Evolutionary conservation across 192 early-diverging fungal species (phyloP), one percentile per base, ranked within the genome.

Genomic region (Umbelopsis ramanniana): DNA sequence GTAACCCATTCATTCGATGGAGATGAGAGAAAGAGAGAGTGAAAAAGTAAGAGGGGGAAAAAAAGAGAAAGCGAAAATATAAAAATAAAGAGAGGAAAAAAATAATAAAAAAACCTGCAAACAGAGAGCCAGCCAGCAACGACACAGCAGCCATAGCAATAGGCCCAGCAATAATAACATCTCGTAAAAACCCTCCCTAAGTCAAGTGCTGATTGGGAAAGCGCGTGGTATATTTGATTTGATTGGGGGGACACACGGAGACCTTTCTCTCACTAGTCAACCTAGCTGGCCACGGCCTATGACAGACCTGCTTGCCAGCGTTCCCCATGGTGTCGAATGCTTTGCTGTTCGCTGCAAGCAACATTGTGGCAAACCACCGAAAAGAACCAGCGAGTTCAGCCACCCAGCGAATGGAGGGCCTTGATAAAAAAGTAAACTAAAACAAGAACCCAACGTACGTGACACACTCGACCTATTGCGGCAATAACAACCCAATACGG

Each of bases 121-220:
- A 1, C 17, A 46, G 17, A 10, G 2, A 46, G 17, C 46, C 46
- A 46, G 46, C 46, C 46, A 46, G 10, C 46, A 46, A n/a, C n/a
- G n/a, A n/a, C n/a, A n/a, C 47, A n/a, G 47, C 47, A 48, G 47
- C 47, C 4, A 48, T 12, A n/a, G 11, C 47, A n/a, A n/a, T n/a
- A n/a, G n/a, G n/a, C n/a, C n/a, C n/a, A n/a, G n/a, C n/a, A n/a
- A n/a, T n/a, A n/a, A 29, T 29, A 29, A 29, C 29, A 29, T 29
- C 29, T 2, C 29, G 29, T 29, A 29, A 29, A 29, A 29, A 29
- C 5, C 33, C 57, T 63, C 57, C 53, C 57, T 63, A 63, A 63
- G 57, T 63, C 57, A 63, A 63, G 57, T 63, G 57, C 57, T 63
- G 57, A 73, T 73, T 66, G 45, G 29, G 53, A 38, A 57, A 72